These are phyloP conservation scores for Sporisorium sorghi DNA, from an alignment of 1,284 basidiomycete genomes.

Conservation along the genomic window DNA sequence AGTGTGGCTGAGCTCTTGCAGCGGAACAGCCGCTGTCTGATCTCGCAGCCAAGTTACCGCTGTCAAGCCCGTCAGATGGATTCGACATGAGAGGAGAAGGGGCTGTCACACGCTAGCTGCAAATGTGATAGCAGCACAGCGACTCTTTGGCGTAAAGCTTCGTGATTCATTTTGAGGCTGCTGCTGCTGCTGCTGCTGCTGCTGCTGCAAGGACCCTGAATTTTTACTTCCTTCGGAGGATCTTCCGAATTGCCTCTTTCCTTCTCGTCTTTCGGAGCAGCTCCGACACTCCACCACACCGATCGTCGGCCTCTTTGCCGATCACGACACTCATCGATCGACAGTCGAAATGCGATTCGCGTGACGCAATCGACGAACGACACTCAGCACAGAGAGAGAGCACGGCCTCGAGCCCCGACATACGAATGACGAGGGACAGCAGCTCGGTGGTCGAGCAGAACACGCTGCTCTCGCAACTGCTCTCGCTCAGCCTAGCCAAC, in stretches of 20 bases:
- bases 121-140: too few relatives aligned
- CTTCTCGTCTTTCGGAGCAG: not conserved
- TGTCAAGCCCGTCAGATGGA: too few relatives aligned
- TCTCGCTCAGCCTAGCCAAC: constrained; percentile 10
- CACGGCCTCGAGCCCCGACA: not conserved
- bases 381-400: not conserved
- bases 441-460: constrained; percentile 29
- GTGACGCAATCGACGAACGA: not conserved
- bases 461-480: constrained; percentile 16
- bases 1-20: too few relatives aligned
- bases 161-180: not conserved
- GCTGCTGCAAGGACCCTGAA: constrained; percentile 1
- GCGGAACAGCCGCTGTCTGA: too few relatives aligned
- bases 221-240: not conserved
- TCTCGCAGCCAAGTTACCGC: too few relatives aligned
- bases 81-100: too few relatives aligned
- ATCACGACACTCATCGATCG: constrained; percentile 1
- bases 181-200: too few relatives aligned
- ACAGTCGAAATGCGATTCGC: not conserved
- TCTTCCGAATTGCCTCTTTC: not conserved
- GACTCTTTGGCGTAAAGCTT: too few relatives aligned
- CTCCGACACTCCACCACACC: not conserved
- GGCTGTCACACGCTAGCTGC: too few relatives aligned
- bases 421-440: constrained; percentile 9
- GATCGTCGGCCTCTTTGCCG: not conserved